phyloP scores from a whole-genome alignment of 2,329 filamentous ascomycete species.

The Chaetomiaceae sp. region DNA sequence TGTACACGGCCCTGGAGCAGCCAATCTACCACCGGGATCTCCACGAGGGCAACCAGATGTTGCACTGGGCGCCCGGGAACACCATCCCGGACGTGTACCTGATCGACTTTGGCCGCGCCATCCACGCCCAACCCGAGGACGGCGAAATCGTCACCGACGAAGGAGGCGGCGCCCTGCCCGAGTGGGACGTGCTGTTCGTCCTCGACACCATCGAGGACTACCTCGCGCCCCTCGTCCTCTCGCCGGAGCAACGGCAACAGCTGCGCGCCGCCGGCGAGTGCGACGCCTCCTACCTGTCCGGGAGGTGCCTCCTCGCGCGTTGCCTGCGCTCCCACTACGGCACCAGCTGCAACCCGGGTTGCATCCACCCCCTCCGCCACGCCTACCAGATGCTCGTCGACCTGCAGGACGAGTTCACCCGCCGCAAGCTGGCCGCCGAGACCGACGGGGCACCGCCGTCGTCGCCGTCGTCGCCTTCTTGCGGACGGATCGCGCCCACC shows the following conservation, averaged over 20 bases:
- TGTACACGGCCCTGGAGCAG: background rate
- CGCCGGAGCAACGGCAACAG: too few species aligned
- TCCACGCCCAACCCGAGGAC: background rate
- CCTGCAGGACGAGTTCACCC: background rate
- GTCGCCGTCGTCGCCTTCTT: too few species aligned
- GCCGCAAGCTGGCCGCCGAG: background rate
- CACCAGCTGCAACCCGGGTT: background rate
- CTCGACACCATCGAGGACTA: too few species aligned
- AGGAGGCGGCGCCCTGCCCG: too few species aligned
- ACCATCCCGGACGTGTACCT: conserved; percentile 5
- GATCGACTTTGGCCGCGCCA: conserved; percentile 11
- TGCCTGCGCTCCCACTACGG: background rate
- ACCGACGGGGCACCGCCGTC: too few species aligned
- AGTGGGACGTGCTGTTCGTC: background rate
- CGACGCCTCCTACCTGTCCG: too few species aligned
- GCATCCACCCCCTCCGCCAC: background rate
- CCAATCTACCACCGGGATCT: conserved; percentile 13
- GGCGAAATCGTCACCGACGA: background rate
- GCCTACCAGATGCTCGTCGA: background rate
- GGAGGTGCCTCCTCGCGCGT: too few species aligned
- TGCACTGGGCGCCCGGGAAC: background rate
- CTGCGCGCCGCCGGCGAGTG: too few species aligned
- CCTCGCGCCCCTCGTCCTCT: too few species aligned
- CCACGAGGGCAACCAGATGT: conserved; percentile 3
- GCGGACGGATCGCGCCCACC: too few species aligned